Evolutionary conservation across 306 rosid species (phyloP).

Genomic region (Parietaria judaica): DNA sequence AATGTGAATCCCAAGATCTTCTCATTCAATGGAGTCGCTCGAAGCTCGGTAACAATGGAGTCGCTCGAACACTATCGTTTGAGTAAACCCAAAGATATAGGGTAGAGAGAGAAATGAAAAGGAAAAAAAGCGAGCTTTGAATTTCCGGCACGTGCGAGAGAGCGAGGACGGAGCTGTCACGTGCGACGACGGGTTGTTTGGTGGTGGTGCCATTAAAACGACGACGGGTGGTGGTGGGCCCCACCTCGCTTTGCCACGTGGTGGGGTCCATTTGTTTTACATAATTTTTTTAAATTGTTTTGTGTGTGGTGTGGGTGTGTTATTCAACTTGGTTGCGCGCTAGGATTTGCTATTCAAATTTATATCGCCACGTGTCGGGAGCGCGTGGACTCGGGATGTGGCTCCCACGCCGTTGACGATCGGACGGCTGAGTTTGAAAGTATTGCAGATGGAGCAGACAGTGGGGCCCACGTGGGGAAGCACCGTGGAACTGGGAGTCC

Average conservation of each 20-base stretch:
- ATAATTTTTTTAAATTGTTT: neutral
- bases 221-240: slow-evolving; percentile 30
- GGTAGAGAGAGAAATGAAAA: slow-evolving; percentile 10
- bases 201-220: slow-evolving; percentile 15
- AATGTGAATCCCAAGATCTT: neutral
- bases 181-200: slow-evolving; percentile 4
- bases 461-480: slow-evolving; percentile 3
- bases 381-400: neutral
- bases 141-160: slow-evolving; percentile 36
- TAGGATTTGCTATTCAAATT: slow-evolving; percentile 64
- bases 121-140: slow-evolving; percentile 21
- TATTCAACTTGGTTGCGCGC: slow-evolving; percentile 52
- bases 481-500: neutral
- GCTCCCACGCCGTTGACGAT: neutral
- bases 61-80: slow-evolving; percentile 1
- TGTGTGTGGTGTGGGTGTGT: neutral
- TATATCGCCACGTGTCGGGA: slow-evolving; percentile 30
- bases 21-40: neutral
- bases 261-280: slow-evolving; percentile 42
- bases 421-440: slow-evolving; percentile 24
- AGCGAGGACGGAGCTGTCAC: slow-evolving; percentile 7
- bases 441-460: neutral
- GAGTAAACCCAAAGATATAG: slow-evolving; percentile 47
- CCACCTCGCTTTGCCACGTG: slow-evolving; percentile 47
- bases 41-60: slow-evolving; percentile 18